Evolutionary conservation across 106 monocot species (phyloP).

Genomic region (Dioscorea dumetorum): DNA sequence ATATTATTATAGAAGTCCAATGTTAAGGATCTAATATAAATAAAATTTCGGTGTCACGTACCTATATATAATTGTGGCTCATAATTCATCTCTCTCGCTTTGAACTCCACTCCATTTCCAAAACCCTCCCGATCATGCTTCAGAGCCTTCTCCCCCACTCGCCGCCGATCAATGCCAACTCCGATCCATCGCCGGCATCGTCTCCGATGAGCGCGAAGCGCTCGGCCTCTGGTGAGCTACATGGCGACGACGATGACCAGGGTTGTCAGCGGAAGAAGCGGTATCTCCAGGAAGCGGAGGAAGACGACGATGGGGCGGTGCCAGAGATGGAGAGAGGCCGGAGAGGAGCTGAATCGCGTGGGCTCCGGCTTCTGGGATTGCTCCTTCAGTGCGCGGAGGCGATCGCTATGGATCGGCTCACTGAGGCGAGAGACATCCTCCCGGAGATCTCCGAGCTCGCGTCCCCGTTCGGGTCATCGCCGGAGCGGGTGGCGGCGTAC

Average conservation of each 20-base stretch:
- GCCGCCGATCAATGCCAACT: neutral
- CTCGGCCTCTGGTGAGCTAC: neutral
- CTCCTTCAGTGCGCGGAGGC: slow-evolving; percentile 62
- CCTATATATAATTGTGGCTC: no score
- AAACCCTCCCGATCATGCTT: neutral
- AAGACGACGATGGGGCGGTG: neutral
- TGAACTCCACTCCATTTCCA: no score
- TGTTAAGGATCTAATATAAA: no score
- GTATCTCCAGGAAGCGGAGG: neutral
- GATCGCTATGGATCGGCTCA: slow-evolving; percentile 21
- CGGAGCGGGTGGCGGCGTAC: slow-evolving; percentile 64
- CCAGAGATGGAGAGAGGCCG: neutral
- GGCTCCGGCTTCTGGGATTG: slow-evolving; percentile 45
- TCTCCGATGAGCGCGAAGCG: neutral
- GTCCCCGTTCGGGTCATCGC: slow-evolving; percentile 57
- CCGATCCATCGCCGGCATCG: neutral
- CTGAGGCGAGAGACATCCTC: slow-evolving; percentile 27
- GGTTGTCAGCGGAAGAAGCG: neutral
- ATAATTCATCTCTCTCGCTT: no score
- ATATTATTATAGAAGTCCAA: neutral
- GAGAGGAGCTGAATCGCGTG: slow-evolving; percentile 26
- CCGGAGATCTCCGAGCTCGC: slow-evolving; percentile 41
- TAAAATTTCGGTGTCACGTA: neutral
- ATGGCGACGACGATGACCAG: slow-evolving; percentile 4
- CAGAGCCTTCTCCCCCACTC: slow-evolving; percentile 5